phyloP scores from a whole-genome alignment of 2,329 filamentous ascomycete genomes.

The Pestalotiopsis sp. region DNA sequence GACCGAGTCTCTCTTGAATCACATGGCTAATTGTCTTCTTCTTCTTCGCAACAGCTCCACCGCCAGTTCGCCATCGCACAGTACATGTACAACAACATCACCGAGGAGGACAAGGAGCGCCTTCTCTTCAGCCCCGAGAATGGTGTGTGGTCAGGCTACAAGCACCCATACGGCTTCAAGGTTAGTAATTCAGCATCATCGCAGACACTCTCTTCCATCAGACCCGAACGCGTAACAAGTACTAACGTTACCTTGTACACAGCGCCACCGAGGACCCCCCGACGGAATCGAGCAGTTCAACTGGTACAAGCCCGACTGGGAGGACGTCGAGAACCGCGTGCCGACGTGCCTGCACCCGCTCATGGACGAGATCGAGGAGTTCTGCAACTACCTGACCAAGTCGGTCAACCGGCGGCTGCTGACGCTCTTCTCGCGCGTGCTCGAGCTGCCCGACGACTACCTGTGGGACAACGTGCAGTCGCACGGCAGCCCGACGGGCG shows the following conservation, averaged over 20 bases:
- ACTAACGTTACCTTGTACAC: background rate
- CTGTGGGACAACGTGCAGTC: slow-evolving; percentile 6
- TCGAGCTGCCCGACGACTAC: slow-evolving; percentile 8
- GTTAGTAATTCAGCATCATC: background rate
- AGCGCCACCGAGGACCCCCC: slow-evolving; percentile 2
- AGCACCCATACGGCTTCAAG: slow-evolving; percentile 8
- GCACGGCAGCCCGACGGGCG: slow-evolving; percentile 8
- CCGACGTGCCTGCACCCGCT: slow-evolving; percentile 3
- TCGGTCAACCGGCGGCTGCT: slow-evolving; percentile 5
- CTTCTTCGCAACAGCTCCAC: background rate
- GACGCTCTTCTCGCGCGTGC: slow-evolving; percentile 5
- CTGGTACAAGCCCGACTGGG: slow-evolving; percentile 9
- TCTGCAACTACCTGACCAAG: slow-evolving; percentile 10
- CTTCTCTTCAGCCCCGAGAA: slow-evolving; percentile 4
- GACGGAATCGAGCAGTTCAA: slow-evolving; percentile 11
- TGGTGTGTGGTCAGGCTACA: slow-evolving; percentile 6
- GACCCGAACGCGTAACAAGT: background rate
- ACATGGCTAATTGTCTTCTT: background rate
- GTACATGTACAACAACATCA: slow-evolving; percentile 10
- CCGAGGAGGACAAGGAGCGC: slow-evolving; percentile 7
- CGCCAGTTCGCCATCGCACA: slow-evolving; percentile 5
- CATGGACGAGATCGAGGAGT: slow-evolving; percentile 7
- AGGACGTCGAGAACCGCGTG: background rate
- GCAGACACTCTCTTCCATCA: background rate
- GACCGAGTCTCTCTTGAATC: background rate